Evolutionary conservation across 169 alveolate genomes (phyloP).

Genomic region (Plasmodium relictum): DNA sequence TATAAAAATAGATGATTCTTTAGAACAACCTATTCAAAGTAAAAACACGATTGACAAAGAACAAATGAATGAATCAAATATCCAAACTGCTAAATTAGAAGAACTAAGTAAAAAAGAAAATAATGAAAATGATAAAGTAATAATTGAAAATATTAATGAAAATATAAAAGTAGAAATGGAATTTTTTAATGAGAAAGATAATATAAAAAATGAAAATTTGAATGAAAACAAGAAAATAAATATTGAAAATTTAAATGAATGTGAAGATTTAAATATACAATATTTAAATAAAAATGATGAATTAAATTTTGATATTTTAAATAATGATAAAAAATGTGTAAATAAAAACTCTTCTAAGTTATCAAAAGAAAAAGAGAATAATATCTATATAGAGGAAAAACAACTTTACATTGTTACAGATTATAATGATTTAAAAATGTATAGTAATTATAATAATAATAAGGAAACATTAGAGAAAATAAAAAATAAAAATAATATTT

Average conservation of each 20-base stretch:
- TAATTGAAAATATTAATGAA: constrained; percentile 13
- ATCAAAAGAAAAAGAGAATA: background rate
- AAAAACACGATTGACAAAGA: too few species aligned
- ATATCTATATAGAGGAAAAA: constrained; percentile 16
- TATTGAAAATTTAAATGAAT: constrained; percentile 50
- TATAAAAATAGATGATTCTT: background rate
- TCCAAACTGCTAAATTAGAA: constrained; percentile 6
- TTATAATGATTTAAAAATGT: constrained; percentile 36
- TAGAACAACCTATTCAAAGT: too few species aligned
- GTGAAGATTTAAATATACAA: constrained; percentile 76
- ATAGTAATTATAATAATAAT: constrained; percentile 70
- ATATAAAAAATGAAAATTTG: background rate
- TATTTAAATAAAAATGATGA: constrained; percentile 57
- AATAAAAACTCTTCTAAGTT: constrained; percentile 3
- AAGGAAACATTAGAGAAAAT: constrained; percentile 33
- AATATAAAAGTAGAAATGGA: background rate
- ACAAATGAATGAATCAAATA: background rate
- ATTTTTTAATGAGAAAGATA: background rate
- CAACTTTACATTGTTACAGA: constrained; percentile 66
- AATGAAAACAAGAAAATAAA: background rate
- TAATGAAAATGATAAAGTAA: constrained; percentile 13
- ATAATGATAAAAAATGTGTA: background rate
- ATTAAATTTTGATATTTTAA: constrained; percentile 37
- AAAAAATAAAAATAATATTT: constrained; percentile 47
- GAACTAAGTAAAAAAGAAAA: constrained; percentile 17